phyloP scores from a whole-genome alignment of 768 basidiomycete species.

The Termitomyces titanicus region DNA sequence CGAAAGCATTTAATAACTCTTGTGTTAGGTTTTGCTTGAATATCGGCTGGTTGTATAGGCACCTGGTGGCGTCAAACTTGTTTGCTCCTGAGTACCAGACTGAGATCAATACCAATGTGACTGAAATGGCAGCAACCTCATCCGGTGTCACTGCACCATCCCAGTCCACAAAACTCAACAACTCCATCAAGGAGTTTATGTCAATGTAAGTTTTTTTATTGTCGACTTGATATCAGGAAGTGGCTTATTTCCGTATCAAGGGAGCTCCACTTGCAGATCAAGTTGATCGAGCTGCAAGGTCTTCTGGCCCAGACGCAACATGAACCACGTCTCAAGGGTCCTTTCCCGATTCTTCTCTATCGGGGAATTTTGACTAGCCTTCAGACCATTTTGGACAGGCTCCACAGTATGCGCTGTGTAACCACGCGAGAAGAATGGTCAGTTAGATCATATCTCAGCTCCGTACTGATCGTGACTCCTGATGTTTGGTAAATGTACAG shows the following conservation, averaged over 20 bases:
- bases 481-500: conserved; percentile 27
- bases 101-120: conserved; percentile 21
- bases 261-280: conserved; percentile 94
- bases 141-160: conserved; percentile 29
- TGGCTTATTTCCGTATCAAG: conserved; percentile 33
- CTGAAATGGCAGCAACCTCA: conserved; percentile 24
- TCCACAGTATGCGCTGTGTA: conserved; percentile 98
- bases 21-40: conserved; percentile 80
- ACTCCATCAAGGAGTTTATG: conserved; percentile 85
- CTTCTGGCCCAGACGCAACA: conserved; percentile 87
- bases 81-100: conserved; percentile 48
- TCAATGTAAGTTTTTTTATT: conserved; percentile 62
- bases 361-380: conserved; percentile 77
- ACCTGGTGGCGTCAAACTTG: conserved; percentile 85
- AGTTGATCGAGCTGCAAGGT: conserved; percentile 80
- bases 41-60: conserved; percentile 92
- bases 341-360: conserved; percentile 86
- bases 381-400: conserved; percentile 80
- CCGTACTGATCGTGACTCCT: not conserved
- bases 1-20: conserved; percentile 3
- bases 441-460: conserved; percentile 19
- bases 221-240: not conserved
- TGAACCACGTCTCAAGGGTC: conserved; percentile 94
- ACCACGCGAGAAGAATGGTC: conserved; percentile 94
- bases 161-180: conserved; percentile 42